These are phyloP conservation scores for Diaporthe humulicola DNA, from an alignment of 2,329 filamentous ascomycete species.

Conservation along the genomic window DNA sequence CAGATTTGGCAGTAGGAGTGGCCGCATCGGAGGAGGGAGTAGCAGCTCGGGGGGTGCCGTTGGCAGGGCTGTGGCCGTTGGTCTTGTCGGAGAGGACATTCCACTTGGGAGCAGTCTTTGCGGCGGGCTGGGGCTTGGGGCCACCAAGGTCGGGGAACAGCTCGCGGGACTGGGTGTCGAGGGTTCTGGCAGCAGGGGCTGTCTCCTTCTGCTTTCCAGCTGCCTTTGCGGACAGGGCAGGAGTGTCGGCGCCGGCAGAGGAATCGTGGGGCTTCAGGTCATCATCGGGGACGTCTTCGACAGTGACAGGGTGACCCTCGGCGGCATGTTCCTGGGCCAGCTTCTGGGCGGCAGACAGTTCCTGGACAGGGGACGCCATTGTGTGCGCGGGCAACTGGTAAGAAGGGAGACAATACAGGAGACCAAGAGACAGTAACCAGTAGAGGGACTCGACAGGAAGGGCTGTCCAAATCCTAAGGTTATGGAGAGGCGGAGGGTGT, in stretches of 20 bases:
- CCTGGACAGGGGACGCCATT: constrained; percentile 58
- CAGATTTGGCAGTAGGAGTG: constrained; percentile 56
- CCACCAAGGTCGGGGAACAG: constrained; percentile 91
- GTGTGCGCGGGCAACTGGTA: constrained; percentile 41
- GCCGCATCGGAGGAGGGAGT: constrained; percentile 72
- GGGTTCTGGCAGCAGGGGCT: constrained; percentile 51
- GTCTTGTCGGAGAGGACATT: constrained; percentile 70
- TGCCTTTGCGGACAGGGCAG: constrained; percentile 71
- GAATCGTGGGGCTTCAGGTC: constrained; percentile 60
- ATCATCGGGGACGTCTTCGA: constrained; percentile 87
- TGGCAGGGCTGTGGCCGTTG: constrained; percentile 66
- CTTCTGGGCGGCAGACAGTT: constrained; percentile 70
- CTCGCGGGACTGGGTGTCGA: constrained; percentile 91
- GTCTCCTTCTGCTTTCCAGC: constrained; percentile 74
- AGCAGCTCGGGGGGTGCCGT: constrained; percentile 70
- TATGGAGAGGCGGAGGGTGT: constrained; percentile 15
- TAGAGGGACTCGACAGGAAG: constrained; percentile 40
- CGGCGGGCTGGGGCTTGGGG: constrained; percentile 74
- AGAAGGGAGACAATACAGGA: constrained; percentile 41
- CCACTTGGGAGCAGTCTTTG: constrained; percentile 81
- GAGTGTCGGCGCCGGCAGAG: constrained; percentile 60
- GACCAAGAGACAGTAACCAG: constrained; percentile 41
- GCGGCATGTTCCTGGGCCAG: constrained; percentile 74
- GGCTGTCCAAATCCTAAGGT: constrained; percentile 39
- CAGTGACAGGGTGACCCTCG: constrained; percentile 68